Evolutionary conservation across 2,329 filamentous ascomycete species (phyloP).

Genomic region (Colletotrichum sp.): DNA sequence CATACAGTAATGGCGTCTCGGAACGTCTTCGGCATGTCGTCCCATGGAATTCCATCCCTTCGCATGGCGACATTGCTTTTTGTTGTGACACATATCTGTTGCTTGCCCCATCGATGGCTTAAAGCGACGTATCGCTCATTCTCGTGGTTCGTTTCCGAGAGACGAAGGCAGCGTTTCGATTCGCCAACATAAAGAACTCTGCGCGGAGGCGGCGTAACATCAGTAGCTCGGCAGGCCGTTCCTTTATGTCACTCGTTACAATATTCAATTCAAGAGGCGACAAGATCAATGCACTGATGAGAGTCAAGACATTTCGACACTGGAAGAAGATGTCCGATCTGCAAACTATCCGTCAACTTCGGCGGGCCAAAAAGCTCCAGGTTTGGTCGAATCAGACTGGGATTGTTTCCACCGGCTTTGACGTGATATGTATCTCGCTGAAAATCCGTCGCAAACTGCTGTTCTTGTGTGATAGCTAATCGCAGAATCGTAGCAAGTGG

Average conservation of each 20-base stretch:
- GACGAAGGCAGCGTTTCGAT: not conserved
- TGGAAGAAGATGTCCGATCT: not conserved
- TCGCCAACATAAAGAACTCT: not conserved
- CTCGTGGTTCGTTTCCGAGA: not conserved
- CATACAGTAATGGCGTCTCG: conserved; percentile 23
- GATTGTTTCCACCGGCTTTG: not conserved
- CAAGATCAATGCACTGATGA: not conserved
- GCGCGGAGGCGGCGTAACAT: not conserved
- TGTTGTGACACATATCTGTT: not conserved
- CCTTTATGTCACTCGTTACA: not conserved
- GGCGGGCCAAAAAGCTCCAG: not conserved
- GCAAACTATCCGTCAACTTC: not conserved
- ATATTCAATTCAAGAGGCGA: not conserved
- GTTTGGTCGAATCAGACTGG: not conserved
- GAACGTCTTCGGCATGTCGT: conserved; percentile 13
- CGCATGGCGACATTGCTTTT: not conserved
- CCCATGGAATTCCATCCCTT: not conserved
- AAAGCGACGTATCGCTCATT: not conserved
- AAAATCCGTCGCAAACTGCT: not conserved
- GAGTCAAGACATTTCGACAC: not conserved
- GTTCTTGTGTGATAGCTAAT: not conserved
- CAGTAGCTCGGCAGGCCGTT: not conserved
- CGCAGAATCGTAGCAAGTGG: not conserved
- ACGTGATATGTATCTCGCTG: not conserved
- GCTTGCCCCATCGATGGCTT: conserved; percentile 24